Percentiles rank a stretch among this genome's conserved stretches.
phyloP scores from a whole-genome alignment of 2,329 filamentous ascomycete genomes.

The Dactylonectria macrodidyma region DNA sequence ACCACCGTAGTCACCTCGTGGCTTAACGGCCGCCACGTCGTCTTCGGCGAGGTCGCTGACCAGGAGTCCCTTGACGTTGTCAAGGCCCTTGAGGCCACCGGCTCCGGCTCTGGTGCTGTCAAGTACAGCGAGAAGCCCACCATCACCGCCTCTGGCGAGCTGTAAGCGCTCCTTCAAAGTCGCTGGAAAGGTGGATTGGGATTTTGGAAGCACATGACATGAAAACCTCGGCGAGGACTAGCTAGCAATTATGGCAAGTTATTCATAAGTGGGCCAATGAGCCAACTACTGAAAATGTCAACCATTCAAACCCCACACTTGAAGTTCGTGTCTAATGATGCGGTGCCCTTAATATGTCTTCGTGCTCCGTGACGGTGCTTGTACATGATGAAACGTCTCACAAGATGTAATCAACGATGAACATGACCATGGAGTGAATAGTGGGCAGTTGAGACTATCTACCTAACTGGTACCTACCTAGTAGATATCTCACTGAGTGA shows the following conservation, averaged over 20 bases:
- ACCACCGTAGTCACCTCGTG: slow-evolving; percentile 93
- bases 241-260: slow-evolving; percentile 37
- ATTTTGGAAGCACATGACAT: slow-evolving; percentile 38
- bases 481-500: slow-evolving; percentile 21
- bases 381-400: background rate
- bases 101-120: slow-evolving; percentile 68
- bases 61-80: slow-evolving; percentile 66
- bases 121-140: slow-evolving; percentile 71
- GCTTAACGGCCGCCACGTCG: slow-evolving; percentile 86
- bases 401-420: no score
- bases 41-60: slow-evolving; percentile 82
- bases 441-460: background rate
- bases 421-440: background rate
- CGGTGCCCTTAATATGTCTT: background rate
- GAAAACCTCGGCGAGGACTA: slow-evolving; percentile 41
- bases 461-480: background rate
- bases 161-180: slow-evolving; percentile 53
- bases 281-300: slow-evolving; percentile 41
- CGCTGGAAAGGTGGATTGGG: slow-evolving; percentile 26
- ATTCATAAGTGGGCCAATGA: slow-evolving; percentile 36
- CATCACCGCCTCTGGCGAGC: slow-evolving; percentile 68
- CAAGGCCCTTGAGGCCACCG: slow-evolving; percentile 74
- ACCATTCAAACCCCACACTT: slow-evolving; percentile 36
- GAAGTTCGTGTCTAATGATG: background rate
- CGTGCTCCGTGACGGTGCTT: background rate